A percentile compares a stretch with the other conserved stretches of the same genome.
These are phyloP conservation scores for Debaryomyces coudertii DNA, from an alignment of 1,139 yeast genomes.

Conservation along the genomic window DNA sequence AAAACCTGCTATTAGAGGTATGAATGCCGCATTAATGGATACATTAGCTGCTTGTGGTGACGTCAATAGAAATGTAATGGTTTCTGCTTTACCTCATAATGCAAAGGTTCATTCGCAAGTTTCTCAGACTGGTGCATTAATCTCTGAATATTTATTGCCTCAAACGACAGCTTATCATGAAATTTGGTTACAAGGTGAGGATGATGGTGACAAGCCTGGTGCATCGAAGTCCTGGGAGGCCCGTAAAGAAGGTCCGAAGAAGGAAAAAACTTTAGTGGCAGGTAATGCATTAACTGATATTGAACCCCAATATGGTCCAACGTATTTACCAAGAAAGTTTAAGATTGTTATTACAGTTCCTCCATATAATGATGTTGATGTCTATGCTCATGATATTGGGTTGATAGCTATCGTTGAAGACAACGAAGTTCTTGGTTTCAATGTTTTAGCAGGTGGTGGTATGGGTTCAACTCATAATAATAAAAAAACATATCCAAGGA, in stretches of 20 bases:
- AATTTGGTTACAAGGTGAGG: slow-evolving; percentile 92
- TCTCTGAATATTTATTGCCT: slow-evolving; percentile 85
- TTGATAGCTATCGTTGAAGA: slow-evolving; percentile 83
- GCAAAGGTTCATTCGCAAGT: slow-evolving; percentile 82
- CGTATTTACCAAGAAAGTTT: slow-evolving; percentile 93
- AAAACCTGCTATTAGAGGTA: slow-evolving; percentile 90
- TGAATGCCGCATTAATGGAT: slow-evolving; percentile 88
- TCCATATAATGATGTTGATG: slow-evolving; percentile 96
- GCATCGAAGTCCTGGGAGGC: slow-evolving; percentile 73
- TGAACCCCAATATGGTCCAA: slow-evolving; percentile 87
- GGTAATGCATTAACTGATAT: slow-evolving; percentile 83
- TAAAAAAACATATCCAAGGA: slow-evolving; percentile 94
- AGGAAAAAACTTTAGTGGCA: slow-evolving; percentile 79
- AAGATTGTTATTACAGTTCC: slow-evolving; percentile 95
- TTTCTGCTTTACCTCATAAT: slow-evolving; percentile 84
- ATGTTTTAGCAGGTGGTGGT: slow-evolving; percentile 95
- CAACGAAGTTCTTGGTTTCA: slow-evolving; percentile 71
- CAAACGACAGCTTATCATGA: slow-evolving; percentile 95
- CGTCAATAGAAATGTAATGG: slow-evolving; percentile 94
- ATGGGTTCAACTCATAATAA: slow-evolving; percentile 98
- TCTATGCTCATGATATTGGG: slow-evolving; percentile 94
- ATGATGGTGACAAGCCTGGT: slow-evolving; percentile 67
- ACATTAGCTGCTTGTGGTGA: slow-evolving; percentile 99
- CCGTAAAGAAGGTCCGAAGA: slow-evolving; percentile 77
- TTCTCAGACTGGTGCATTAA: slow-evolving; percentile 59